Evolutionary conservation across 257 asterid genomes (phyloP).

Genomic region (Fraxinus cuspidata): DNA sequence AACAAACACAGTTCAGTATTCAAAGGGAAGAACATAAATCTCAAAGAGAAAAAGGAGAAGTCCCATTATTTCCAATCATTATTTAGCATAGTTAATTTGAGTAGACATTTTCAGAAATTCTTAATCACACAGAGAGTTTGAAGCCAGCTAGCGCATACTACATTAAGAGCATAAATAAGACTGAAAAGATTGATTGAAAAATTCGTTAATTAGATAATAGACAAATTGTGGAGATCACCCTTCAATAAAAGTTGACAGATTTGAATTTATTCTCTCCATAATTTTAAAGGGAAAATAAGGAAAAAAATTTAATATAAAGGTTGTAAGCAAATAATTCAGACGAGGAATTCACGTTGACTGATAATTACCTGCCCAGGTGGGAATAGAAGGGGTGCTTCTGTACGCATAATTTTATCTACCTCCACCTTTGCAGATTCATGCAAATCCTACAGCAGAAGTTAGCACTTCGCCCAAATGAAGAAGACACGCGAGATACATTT

Average conservation of each 20-base stretch:
- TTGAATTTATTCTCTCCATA: background rate
- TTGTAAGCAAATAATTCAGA: background rate
- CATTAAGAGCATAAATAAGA: background rate
- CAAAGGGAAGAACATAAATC: background rate
- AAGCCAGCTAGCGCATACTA: background rate
- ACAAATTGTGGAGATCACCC: background rate
- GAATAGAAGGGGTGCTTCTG: slow-evolving; percentile 87
- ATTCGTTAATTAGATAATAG: background rate
- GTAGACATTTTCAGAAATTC: background rate
- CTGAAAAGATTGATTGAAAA: background rate
- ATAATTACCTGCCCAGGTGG: slow-evolving; percentile 89
- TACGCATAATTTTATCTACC: slow-evolving; percentile 85
- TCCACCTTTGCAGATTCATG: slow-evolving; percentile 69
- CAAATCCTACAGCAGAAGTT: slow-evolving; percentile 44
- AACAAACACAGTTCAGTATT: background rate
- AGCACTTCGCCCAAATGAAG: background rate
- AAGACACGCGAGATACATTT: background rate
- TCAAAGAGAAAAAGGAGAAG: too few species aligned
- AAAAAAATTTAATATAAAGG: slow-evolving; percentile 5
- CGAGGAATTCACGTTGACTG: slow-evolving; percentile 11
- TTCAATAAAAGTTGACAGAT: background rate
- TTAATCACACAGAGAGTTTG: background rate
- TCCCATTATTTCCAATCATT: background rate
- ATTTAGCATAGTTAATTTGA: background rate
- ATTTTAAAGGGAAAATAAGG: slow-evolving; percentile 6